phyloP scores from a whole-genome alignment of 768 basidiomycete species.

The Punctularia strigosozonata region DNA sequence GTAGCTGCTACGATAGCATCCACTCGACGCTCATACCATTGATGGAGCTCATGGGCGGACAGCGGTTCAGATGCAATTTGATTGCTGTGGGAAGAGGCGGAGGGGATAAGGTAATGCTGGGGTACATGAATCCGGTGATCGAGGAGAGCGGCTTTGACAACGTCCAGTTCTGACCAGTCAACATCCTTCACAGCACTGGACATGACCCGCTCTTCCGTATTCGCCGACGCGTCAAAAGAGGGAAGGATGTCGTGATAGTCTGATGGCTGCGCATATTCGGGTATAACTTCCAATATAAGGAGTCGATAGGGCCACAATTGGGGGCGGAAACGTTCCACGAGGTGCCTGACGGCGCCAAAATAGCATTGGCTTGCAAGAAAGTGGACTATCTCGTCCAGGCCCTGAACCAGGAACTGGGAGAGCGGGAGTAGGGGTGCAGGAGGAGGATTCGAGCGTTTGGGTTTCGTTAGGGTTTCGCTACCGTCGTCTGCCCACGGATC shows the following conservation, averaged over 20 bases:
- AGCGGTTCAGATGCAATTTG: slow-evolving; percentile 20
- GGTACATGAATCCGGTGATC: slow-evolving; percentile 12
- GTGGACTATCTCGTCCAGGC: slow-evolving; percentile 48
- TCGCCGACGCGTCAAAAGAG: slow-evolving; percentile 34
- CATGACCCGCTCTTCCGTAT: slow-evolving; percentile 26
- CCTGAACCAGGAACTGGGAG: slow-evolving; percentile 47
- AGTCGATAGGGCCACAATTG: slow-evolving; percentile 61
- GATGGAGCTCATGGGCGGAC: slow-evolving; percentile 37
- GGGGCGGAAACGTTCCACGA: slow-evolving; percentile 45
- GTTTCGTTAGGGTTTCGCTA: slow-evolving; percentile 13
- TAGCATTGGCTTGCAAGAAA: slow-evolving; percentile 52
- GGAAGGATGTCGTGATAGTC: slow-evolving; percentile 56
- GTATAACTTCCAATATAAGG: slow-evolving; percentile 58
- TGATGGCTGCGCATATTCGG: slow-evolving; percentile 58
- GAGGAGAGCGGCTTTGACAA: slow-evolving; percentile 30
- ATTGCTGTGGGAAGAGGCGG: background rate
- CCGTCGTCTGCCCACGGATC: slow-evolving; percentile 62
- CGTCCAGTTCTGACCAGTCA: slow-evolving; percentile 48
- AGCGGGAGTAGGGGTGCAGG: slow-evolving; percentile 38
- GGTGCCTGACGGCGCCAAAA: slow-evolving; percentile 42
- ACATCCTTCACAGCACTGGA: slow-evolving; percentile 35
- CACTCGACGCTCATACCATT: slow-evolving; percentile 70
- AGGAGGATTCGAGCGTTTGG: slow-evolving; percentile 12
- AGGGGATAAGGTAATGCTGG: background rate
- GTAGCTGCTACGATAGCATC: slow-evolving; percentile 46